Conservation (phyloP, 805 yeast genomes). For the Nakazawaea pomicola region DNA sequence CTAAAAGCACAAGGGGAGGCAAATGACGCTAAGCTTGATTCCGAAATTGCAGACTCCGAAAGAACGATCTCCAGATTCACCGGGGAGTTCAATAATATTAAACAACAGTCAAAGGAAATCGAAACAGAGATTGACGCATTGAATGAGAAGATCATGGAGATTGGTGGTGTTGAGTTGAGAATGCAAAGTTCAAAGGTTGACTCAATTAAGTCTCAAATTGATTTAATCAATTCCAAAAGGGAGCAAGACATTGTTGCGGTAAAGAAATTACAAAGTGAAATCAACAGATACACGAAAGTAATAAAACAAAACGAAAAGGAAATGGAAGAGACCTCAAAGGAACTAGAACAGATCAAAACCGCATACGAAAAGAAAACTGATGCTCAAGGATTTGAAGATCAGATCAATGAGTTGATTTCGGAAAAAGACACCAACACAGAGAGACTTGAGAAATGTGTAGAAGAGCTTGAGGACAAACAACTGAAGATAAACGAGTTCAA, state of each 20-base stretch:
- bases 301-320: conserved; percentile 45
- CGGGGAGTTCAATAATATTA: conserved; percentile 27
- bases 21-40: conserved; percentile 15
- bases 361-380: conserved; percentile 22
- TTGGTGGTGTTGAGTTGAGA: conserved; percentile 84
- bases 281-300: conserved; percentile 47
- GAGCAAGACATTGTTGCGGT: conserved; percentile 51
- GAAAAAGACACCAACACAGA: conserved; percentile 34
- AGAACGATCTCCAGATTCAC: conserved; percentile 28
- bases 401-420: conserved; percentile 24
- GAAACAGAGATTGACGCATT: conserved; percentile 53
- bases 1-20: conserved; percentile 15
- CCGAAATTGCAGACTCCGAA: conserved; percentile 22
- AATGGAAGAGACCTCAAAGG: conserved; percentile 27
- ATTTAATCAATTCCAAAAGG: conserved; percentile 50
- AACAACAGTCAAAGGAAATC: conserved; percentile 48
- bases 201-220: conserved; percentile 62
- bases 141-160: conserved; percentile 77
- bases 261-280: conserved; percentile 60
- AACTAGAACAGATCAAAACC: conserved; percentile 28
- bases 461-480: conserved; percentile 32
- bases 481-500: conserved; percentile 49
- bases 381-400: conserved; percentile 28
- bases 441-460: conserved; percentile 37
- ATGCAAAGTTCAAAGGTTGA: conserved; percentile 80